Evolutionary conservation across 2,329 filamentous ascomycete species (phyloP), one percentile per base, ranked within the genome.

Genomic region (Seiridium unicorne): DNA sequence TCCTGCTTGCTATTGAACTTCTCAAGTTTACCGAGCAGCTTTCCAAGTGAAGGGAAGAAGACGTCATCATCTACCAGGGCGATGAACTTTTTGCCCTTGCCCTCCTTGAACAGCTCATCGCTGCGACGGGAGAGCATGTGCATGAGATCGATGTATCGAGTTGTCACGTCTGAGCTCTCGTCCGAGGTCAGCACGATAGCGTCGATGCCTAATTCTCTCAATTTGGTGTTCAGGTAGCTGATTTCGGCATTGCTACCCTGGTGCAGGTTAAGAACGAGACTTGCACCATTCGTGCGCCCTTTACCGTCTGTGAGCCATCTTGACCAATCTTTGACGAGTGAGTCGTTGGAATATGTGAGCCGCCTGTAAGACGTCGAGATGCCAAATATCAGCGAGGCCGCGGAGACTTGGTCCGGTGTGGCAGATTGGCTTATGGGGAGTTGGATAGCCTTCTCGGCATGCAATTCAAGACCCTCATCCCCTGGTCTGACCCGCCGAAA

Each of bases 21-120:
- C n/a, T 68, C 68, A 3, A 82, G 72, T 5, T 71, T 72, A 34
- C 72, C 64, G 3, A 78, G 66, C 7, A 82, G 73, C 47, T 73
- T 69, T 0, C 70, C 67, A 38, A 81, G 65, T 44, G 75, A 76
- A 0, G 79, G 79, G 51, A 82, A 73, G 65, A 82, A 82, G 54
- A 80, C 69, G 58, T 77, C 74, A 62, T 81, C 79, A 38, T 82
- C 80, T 1, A 82, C 63, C 1, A 82, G 68, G 1, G 73, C 79
- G 44, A 76, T 75, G 70, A 77, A 81, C 48, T 67, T 70, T 70
- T 79, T 79, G 49, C 66, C 63, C 26, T 72, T 68, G 3, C 74
- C 75, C 11, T 72, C 73, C 5, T 72, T 71, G 1, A 70, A 69
- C 4, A 79, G 63, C 4, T 69, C 72, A 2, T 70, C 72, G 4